phyloP scores from a whole-genome alignment of 2,329 filamentous ascomycete species.

The Penicillium palitans region DNA sequence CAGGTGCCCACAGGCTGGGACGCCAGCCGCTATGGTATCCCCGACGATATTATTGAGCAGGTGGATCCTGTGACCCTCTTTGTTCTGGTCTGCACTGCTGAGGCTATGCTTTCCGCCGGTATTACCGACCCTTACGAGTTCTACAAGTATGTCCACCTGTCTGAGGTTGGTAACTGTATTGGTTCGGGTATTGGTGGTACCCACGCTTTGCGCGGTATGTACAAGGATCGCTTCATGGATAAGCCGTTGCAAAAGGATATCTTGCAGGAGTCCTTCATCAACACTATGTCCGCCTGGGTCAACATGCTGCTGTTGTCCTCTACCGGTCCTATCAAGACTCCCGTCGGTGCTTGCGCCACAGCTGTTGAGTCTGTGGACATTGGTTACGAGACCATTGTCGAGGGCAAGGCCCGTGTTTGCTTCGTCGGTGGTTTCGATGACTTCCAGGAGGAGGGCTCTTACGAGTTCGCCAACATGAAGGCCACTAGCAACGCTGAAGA shows the following conservation, averaged over 20 bases:
- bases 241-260: slow-evolving; percentile 98
- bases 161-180: slow-evolving; percentile 96
- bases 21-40: slow-evolving; percentile 91
- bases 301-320: slow-evolving; percentile 98
- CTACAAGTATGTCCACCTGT: slow-evolving; percentile 99
- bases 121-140: slow-evolving; percentile 99
- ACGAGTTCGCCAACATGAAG: slow-evolving; percentile 99
- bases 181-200: slow-evolving; percentile 98
- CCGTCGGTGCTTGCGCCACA: slow-evolving; percentile 94
- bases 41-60: slow-evolving; percentile 95
- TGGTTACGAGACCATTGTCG: slow-evolving; percentile 96
- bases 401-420: slow-evolving; percentile 96
- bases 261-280: slow-evolving; percentile 99
- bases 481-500: slow-evolving; percentile 97
- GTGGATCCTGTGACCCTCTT: slow-evolving; percentile 96
- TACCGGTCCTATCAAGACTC: slow-evolving; percentile 97
- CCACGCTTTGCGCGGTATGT: slow-evolving; percentile 91
- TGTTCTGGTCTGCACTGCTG: slow-evolving; percentile 89
- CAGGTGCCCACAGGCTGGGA: slow-evolving; percentile 98
- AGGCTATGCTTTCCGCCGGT: slow-evolving; percentile 86
- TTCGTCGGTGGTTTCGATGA: slow-evolving; percentile 99
- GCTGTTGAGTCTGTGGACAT: slow-evolving; percentile 97
- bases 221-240: slow-evolving; percentile 95
- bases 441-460: slow-evolving; percentile 98
- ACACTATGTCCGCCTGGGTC: slow-evolving; percentile 99